Base-by-base conservation (phyloP, 345 rosid genomes). In the Euphorbia lathyris region DNA sequence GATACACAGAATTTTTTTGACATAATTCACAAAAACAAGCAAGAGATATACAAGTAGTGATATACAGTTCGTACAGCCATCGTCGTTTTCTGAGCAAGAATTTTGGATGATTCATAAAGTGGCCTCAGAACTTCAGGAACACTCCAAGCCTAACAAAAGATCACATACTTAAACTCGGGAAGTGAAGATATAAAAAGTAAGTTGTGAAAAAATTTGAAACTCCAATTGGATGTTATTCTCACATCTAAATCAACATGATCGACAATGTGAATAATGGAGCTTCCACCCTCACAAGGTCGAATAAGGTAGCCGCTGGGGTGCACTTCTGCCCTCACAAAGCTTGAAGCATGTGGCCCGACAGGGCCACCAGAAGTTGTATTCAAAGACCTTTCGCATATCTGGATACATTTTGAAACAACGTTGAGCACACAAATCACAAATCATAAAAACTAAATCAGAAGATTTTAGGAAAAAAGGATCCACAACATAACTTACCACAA, bases 121-220 rank as follows among this genome's bases (percentile, higher is more conserved):
- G 98, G 98, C 79, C 96, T 86, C 69, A 94, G 78, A 79, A 94
- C 95, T 78, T 91, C 98, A 68, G 98, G 98, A 76, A 94, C 96
- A 58, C 95, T 88, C 90, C 86, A 87, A 30, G 83, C 93, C 98
- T 94, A 68, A 11, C 36, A 77, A 56, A 42, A 45, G 71, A 72
- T 12, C 22, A 58, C 22, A 51, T 9, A 40, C 3, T 27, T 30
- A 47, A 58, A 48, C 9, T 27, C 50, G 22, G 36, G 4, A 66
- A 64, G 71, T 26, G 26, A 60, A 58, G 1, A 57, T 48, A 66
- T 30, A 12, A 30, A 11, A 62, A n/a, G 14, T 9, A 16, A 13
- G 10, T 43, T 30, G 25, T 25, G 61, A 13, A 26, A 66, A 68
- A 55, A 32, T 9, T 1, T 20, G 65, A 75, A 22, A 51, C 32